A percentile compares a stretch with the other conserved stretches of the same genome.
These are phyloP conservation scores for Cyclotella sp. DNA, from an alignment of 108 stramenopile genomes.

Conservation along the genomic window DNA sequence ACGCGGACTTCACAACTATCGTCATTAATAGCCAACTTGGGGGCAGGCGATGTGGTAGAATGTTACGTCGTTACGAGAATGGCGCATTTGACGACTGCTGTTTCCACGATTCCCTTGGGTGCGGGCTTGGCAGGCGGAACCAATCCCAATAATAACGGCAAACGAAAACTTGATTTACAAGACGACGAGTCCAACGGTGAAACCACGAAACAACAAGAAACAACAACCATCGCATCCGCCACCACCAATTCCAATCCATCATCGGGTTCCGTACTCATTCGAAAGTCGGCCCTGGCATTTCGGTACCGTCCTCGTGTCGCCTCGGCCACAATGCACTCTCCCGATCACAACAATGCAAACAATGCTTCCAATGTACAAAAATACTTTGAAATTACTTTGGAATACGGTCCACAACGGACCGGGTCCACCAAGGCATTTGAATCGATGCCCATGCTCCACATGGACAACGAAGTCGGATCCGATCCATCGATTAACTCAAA, in stretches of 20 bases:
- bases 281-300: constrained; percentile 75
- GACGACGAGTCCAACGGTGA: not conserved
- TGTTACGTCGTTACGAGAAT: constrained; percentile 73
- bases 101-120: constrained; percentile 17
- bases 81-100: constrained; percentile 57
- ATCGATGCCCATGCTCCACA: constrained; percentile 63
- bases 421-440: constrained; percentile 61
- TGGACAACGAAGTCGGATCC: constrained; percentile 29
- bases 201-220: not conserved
- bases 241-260: constrained; percentile 16
- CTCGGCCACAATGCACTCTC: constrained; percentile 28
- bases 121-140: not conserved
- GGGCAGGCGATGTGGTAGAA: constrained; percentile 85
- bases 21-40: constrained; percentile 67
- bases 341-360: constrained; percentile 3
- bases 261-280: constrained; percentile 56
- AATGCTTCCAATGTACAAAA: constrained; percentile 29
- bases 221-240: not conserved
- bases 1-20: constrained; percentile 54
- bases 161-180: constrained; percentile 2
- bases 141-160: constrained; percentile 11
- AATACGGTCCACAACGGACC: constrained; percentile 82
- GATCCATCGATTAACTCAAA: not conserved
- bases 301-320: constrained; percentile 65
- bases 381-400: constrained; percentile 77